A percentile compares a stretch with the other conserved stretches of the same genome.
phyloP scores from a whole-genome alignment of 495 filamentous ascomycete genomes.

The Penicillium paxilli region DNA sequence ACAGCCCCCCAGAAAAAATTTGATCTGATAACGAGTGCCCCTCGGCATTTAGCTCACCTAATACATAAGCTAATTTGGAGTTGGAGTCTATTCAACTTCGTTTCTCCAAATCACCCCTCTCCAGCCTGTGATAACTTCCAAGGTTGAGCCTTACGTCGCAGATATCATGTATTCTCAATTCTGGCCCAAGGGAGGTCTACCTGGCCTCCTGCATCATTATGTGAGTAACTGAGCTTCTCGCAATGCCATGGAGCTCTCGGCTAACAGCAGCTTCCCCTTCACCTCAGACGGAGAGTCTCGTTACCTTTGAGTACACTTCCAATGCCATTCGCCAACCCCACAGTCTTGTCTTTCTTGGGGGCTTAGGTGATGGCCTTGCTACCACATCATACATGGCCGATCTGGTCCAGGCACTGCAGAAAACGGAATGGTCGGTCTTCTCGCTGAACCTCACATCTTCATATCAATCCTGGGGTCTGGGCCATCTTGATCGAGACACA shows the following conservation, averaged over 20 bases:
- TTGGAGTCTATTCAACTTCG: not conserved
- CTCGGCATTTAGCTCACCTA: not conserved
- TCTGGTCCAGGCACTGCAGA: constrained; percentile 55
- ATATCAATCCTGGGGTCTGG: constrained; percentile 71
- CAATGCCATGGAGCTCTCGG: not conserved
- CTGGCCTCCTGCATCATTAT: constrained; percentile 58
- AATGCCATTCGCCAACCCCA: constrained; percentile 46
- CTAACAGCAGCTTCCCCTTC: not conserved
- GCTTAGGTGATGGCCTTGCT: constrained; percentile 77
- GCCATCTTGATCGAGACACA: constrained; percentile 67
- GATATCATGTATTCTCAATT: constrained; percentile 51
- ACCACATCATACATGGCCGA: constrained; percentile 60
- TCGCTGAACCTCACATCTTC: constrained; percentile 62
- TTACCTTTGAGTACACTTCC: constrained; percentile 46
- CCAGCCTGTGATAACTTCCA: not conserved
- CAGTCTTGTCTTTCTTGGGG: constrained; percentile 77
- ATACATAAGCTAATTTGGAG: not conserved
- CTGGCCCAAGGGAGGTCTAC: constrained; percentile 49
- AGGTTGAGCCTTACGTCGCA: not conserved
- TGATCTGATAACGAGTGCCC: constrained; percentile 11
- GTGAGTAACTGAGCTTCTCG: constrained; percentile 25
- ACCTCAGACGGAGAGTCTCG: constrained; percentile 44
- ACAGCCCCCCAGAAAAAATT: not conserved
- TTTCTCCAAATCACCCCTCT: not conserved
- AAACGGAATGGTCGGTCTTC: constrained; percentile 60